A percentile compares a stretch with the other conserved stretches of the same genome.
Evolutionary conservation across 768 basidiomycete genomes (phyloP).

Genomic region (Sarcodon aspratus): DNA sequence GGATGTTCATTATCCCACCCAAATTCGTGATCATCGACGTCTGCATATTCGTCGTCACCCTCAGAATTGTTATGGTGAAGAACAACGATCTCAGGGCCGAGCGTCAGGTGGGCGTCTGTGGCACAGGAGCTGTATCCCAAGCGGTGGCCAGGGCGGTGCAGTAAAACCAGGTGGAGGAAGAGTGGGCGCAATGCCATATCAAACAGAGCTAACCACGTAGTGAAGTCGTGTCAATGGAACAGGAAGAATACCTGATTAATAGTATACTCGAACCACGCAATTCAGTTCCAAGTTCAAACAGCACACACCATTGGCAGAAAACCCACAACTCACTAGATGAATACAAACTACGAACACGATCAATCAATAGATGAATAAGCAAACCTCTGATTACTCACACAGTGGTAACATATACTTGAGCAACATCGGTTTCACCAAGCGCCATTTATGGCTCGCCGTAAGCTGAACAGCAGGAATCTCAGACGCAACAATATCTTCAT

Average conservation of each 20-base stretch:
- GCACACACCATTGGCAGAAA: not conserved
- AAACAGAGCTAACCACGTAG: constrained; percentile 1
- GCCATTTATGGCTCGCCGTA: constrained; percentile 67
- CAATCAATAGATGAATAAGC: not conserved
- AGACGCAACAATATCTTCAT: constrained; percentile 8
- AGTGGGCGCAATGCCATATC: constrained; percentile 81
- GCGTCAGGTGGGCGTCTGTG: constrained; percentile 31
- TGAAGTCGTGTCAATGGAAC: not conserved
- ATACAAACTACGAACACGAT: constrained; percentile 35
- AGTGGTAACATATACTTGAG: constrained; percentile 87
- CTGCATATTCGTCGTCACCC: constrained; percentile 40
- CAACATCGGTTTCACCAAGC: constrained; percentile 69
- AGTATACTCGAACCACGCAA: constrained; percentile 73
- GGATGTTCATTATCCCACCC: constrained; percentile 97
- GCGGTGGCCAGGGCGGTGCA: constrained; percentile 53
- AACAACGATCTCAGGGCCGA: constrained; percentile 47
- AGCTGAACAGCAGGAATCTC: constrained; percentile 34
- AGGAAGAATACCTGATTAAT: constrained; percentile 63
- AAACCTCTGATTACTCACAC: constrained; percentile 38
- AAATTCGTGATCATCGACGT: constrained; percentile 52
- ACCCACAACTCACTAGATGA: constrained; percentile 36
- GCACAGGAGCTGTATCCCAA: constrained; percentile 38
- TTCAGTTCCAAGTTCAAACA: constrained; percentile 16
- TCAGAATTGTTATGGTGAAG: constrained; percentile 84
- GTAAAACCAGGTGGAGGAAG: constrained; percentile 69